phyloP scores from a whole-genome alignment of 2,329 filamentous ascomycete species.

The Cladosporium sp. region DNA sequence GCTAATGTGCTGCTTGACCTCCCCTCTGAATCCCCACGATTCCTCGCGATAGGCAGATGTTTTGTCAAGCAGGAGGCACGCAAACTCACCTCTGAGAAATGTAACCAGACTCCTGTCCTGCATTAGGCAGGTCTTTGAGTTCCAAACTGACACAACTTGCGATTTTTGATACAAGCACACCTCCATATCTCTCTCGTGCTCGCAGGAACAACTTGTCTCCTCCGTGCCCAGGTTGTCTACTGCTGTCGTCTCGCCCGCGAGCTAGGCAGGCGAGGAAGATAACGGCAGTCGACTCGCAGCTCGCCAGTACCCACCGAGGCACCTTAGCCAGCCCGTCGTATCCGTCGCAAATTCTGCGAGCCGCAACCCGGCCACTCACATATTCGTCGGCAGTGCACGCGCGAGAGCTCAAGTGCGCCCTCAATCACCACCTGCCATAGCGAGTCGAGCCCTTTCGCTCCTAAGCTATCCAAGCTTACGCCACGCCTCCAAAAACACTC shows the following conservation, averaged over 20 bases:
- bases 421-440: neutral
- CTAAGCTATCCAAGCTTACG: neutral
- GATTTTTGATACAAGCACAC: neutral
- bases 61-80: neutral
- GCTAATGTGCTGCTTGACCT: neutral
- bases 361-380: neutral
- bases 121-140: neutral
- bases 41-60: neutral
- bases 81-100: too few species aligned
- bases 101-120: neutral
- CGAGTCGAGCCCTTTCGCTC: neutral
- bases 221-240: neutral
- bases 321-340: neutral
- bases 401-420: neutral
- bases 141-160: neutral
- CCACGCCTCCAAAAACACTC: constrained; percentile 1
- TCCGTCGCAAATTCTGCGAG: neutral
- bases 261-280: neutral
- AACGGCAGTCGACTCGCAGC: neutral
- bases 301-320: neutral
- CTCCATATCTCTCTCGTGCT: neutral
- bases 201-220: neutral
- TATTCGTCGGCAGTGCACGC: neutral
- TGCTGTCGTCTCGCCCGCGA: too few species aligned
- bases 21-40: neutral